A percentile compares a stretch with the other conserved stretches of the same genome.
These are phyloP conservation scores for Claviceps lovelessii DNA, from an alignment of 2,329 filamentous ascomycete species.

Conservation along the genomic window DNA sequence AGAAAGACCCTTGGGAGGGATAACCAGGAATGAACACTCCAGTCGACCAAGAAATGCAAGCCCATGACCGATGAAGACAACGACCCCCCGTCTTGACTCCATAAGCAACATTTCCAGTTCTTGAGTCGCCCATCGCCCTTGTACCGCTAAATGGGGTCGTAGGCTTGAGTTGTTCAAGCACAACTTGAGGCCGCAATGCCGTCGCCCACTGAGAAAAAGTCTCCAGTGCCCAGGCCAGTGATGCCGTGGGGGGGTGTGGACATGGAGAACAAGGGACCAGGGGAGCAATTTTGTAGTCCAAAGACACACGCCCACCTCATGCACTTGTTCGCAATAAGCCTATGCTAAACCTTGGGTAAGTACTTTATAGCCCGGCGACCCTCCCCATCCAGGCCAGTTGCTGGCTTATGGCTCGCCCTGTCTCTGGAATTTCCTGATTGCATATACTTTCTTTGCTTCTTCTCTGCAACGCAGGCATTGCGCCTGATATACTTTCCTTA, in stretches of 20 bases:
- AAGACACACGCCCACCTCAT: conserved; percentile 2
- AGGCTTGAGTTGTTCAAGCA: neutral
- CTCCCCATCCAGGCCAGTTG: conserved; percentile 5
- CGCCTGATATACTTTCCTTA: neutral
- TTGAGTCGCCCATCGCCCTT: neutral
- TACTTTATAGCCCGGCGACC: conserved; percentile 18
- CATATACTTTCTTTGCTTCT: neutral
- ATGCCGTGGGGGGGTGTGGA: neutral
- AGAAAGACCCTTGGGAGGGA: neutral
- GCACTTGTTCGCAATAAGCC: neutral
- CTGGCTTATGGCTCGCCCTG: neutral
- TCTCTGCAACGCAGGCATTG: neutral
- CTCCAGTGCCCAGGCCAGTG: neutral
- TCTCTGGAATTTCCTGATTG: neutral
- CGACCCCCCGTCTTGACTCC: neutral
- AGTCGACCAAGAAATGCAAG: neutral
- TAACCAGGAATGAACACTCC: neutral
- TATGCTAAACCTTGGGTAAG: conserved; percentile 1
- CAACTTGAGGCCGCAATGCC: neutral
- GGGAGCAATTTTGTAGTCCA: neutral
- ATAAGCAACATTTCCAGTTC: neutral
- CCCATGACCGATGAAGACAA: conserved; percentile 3
- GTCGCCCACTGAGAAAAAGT: neutral
- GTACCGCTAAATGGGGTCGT: neutral
- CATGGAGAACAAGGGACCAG: conserved; percentile 1